phyloP scores from a whole-genome alignment of 176 grass and related monocot species.

The Raddia guianensis region DNA sequence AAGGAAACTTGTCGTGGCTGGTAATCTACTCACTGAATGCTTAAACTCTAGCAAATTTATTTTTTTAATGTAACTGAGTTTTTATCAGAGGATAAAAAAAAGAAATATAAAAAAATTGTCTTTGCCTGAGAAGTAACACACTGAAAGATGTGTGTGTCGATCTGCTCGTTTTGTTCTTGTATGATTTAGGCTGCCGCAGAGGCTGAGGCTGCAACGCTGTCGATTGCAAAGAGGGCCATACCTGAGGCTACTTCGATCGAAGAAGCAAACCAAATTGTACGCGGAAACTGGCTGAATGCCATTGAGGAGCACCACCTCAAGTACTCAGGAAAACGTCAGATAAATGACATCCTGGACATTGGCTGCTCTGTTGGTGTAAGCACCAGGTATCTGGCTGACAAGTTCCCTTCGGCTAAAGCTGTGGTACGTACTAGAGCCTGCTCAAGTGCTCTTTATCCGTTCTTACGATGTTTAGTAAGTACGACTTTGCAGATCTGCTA shows the following conservation, averaged over 20 bases:
- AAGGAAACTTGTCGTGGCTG: slow-evolving; percentile 96
- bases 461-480: background rate
- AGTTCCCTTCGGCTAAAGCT: slow-evolving; percentile 66
- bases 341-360: slow-evolving; percentile 75
- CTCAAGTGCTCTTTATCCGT: background rate
- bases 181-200: slow-evolving; percentile 77
- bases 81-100: background rate
- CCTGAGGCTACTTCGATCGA: slow-evolving; percentile 66
- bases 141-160: background rate
- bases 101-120: too few relatives aligned
- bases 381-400: slow-evolving; percentile 74
- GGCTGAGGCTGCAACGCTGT: slow-evolving; percentile 85
- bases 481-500: too few relatives aligned
- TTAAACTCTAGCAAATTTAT: background rate
- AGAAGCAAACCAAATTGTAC: slow-evolving; percentile 67
- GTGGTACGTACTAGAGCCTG: slow-evolving; percentile 52
- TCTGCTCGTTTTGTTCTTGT: slow-evolving; percentile 4
- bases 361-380: slow-evolving; percentile 92
- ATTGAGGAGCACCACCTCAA: slow-evolving; percentile 65
- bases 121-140: background rate
- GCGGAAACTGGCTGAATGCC: slow-evolving; percentile 68
- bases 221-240: slow-evolving; percentile 78
- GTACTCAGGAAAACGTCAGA: slow-evolving; percentile 51
- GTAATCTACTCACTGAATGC: slow-evolving; percentile 37
- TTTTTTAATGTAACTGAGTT: background rate